Evolutionary conservation across 2,329 filamentous ascomycete species (phyloP).

Genomic region (Talaromyces amestolkiae): DNA sequence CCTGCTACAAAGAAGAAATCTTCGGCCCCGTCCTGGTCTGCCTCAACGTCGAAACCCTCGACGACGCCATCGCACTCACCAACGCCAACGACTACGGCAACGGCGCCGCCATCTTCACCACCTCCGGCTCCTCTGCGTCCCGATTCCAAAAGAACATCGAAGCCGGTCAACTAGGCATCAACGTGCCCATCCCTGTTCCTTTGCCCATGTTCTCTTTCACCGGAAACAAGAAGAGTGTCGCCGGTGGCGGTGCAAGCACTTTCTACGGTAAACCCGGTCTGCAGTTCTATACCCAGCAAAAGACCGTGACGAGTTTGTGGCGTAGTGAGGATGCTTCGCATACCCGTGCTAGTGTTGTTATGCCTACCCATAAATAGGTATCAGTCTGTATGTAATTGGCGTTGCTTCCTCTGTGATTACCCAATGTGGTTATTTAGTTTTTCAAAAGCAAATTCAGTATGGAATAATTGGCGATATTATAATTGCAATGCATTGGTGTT

Average conservation of each 20-base stretch:
- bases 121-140: conserved; percentile 59
- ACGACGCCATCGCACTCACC: conserved; percentile 51
- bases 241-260: conserved; percentile 85
- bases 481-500: neutral
- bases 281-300: conserved; percentile 93
- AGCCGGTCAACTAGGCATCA: conserved; percentile 65
- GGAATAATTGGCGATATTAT: neutral
- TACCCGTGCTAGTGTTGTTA: conserved; percentile 80
- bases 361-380: conserved; percentile 56
- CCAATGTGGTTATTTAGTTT: neutral
- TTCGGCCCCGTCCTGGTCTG: conserved; percentile 40
- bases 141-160: conserved; percentile 65
- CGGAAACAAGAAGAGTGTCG: conserved; percentile 82
- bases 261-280: conserved; percentile 94
- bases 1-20: conserved; percentile 38
- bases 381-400: neutral
- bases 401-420: neutral
- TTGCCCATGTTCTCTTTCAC: conserved; percentile 65
- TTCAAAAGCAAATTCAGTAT: neutral
- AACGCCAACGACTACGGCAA: conserved; percentile 68
- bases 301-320: conserved; percentile 96
- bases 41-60: conserved; percentile 35
- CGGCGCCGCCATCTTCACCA: conserved; percentile 65
- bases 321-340: conserved; percentile 77
- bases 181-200: conserved; percentile 64